Conservation (phyloP, 495 filamentous ascomycete genomes). For the Neurospora discreta region DNA sequence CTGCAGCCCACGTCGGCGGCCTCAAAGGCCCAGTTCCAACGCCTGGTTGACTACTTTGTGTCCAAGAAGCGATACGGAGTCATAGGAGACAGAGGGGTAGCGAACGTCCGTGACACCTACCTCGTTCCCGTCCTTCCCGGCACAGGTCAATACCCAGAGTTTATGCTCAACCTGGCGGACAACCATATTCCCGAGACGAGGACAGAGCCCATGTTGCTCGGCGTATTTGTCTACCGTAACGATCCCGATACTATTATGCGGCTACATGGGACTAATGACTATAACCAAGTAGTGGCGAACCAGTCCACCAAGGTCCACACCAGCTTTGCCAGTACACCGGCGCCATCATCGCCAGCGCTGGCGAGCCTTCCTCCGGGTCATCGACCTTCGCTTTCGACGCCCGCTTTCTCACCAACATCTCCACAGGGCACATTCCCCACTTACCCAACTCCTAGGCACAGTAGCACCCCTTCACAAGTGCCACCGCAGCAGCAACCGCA, state of each 20-base stretch:
- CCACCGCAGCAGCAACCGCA: constrained; percentile 11
- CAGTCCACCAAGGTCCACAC: not conserved
- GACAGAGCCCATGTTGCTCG: constrained; percentile 59
- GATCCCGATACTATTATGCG: constrained; percentile 32
- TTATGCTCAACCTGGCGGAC: constrained; percentile 65
- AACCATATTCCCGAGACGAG: constrained; percentile 55
- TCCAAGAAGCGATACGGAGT: constrained; percentile 72
- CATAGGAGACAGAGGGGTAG: constrained; percentile 53
- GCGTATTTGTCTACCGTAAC: constrained; percentile 63
- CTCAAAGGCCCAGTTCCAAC: constrained; percentile 48
- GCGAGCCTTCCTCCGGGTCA: constrained; percentile 7
- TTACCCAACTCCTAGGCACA: constrained; percentile 20
- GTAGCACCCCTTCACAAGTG: constrained; percentile 21
- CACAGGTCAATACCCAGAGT: constrained; percentile 47
- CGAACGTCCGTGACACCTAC: constrained; percentile 69
- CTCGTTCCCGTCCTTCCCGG: constrained; percentile 63
- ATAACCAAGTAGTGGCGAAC: constrained; percentile 15
- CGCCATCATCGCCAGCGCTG: constrained; percentile 15
- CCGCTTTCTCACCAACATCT: constrained; percentile 37
- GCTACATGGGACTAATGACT: constrained; percentile 20
- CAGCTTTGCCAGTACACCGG: constrained; percentile 12
- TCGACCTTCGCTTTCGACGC: constrained; percentile 30
- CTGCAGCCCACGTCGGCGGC: constrained; percentile 45
- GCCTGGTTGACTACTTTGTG: constrained; percentile 69
- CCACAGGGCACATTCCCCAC: constrained; percentile 30